Evolutionary conservation across 768 basidiomycete genomes (phyloP).

Genomic region (Calocybe cyanea): DNA sequence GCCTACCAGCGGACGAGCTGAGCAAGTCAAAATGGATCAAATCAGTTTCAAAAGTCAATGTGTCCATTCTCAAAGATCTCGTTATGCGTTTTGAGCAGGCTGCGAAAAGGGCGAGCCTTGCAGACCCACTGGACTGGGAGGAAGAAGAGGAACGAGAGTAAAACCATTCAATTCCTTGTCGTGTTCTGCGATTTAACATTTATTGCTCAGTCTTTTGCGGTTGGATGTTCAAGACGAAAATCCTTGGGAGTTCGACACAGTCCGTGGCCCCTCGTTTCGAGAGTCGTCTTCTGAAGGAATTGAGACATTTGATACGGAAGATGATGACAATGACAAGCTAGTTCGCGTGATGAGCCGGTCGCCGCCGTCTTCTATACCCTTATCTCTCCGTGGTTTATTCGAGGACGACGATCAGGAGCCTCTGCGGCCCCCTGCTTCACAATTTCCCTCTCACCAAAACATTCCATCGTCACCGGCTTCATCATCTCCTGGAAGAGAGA

Average conservation of each 20-base stretch:
- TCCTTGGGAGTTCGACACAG: slow-evolving; percentile 78
- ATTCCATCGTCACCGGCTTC: slow-evolving; percentile 24
- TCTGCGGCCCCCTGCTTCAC: slow-evolving; percentile 38
- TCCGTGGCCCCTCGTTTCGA: slow-evolving; percentile 36
- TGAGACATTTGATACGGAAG: slow-evolving; percentile 2
- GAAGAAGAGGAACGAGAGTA: slow-evolving; percentile 59
- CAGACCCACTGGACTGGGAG: slow-evolving; percentile 69
- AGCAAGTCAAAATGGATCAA: slow-evolving; percentile 90
- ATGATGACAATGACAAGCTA: slow-evolving; percentile 20
- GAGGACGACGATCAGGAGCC: slow-evolving; percentile 50
- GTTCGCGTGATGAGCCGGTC: slow-evolving; percentile 44
- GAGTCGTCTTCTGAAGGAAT: slow-evolving; percentile 21
- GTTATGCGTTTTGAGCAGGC: slow-evolving; percentile 73
- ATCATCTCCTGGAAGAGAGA: slow-evolving; percentile 33
- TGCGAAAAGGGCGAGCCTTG: slow-evolving; percentile 75
- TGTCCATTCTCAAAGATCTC: slow-evolving; percentile 75
- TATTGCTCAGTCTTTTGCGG: slow-evolving; percentile 14
- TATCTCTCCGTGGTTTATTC: slow-evolving; percentile 77
- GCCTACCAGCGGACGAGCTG: slow-evolving; percentile 87
- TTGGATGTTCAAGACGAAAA: slow-evolving; percentile 29
- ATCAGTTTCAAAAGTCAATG: slow-evolving; percentile 57
- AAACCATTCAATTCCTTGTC: slow-evolving; percentile 14
- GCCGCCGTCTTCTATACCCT: slow-evolving; percentile 56
- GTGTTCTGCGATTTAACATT: not conserved
- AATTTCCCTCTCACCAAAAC: slow-evolving; percentile 19